Evolutionary conservation across 2,329 filamentous ascomycete species (phyloP).

Genomic region (Trichophyton mentagrophytes): DNA sequence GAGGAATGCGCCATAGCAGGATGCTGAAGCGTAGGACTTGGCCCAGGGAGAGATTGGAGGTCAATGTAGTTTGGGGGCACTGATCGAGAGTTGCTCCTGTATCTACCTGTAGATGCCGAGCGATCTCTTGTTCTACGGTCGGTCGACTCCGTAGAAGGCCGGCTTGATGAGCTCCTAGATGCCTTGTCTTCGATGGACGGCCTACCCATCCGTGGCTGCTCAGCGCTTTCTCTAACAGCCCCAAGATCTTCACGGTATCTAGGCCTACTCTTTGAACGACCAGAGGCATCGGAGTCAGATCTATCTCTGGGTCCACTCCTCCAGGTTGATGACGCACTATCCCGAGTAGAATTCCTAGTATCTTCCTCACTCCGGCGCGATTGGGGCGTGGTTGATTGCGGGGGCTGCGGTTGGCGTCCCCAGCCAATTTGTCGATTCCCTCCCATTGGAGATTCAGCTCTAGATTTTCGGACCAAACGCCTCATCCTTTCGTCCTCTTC

Average conservation of each 20-base stretch:
- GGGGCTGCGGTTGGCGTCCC: slow-evolving; percentile 4
- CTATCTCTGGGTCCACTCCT: slow-evolving; percentile 37
- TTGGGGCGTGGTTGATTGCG: slow-evolving; percentile 10
- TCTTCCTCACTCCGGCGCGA: slow-evolving; percentile 23
- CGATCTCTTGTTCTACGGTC: slow-evolving; percentile 17
- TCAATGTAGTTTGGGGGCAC: slow-evolving; percentile 21
- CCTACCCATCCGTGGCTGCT: slow-evolving; percentile 19
- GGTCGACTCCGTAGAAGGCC: slow-evolving; percentile 20
- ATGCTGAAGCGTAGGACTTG: slow-evolving; percentile 14
- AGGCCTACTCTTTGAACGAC: slow-evolving; percentile 42
- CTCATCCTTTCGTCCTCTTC: slow-evolving; percentile 27
- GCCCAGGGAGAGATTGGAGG: slow-evolving; percentile 20
- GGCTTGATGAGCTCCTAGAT: slow-evolving; percentile 21
- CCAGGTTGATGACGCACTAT: slow-evolving; percentile 27
- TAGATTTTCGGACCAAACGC: slow-evolving; percentile 24
- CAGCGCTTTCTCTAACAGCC: slow-evolving; percentile 37
- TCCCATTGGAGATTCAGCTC: slow-evolving; percentile 28
- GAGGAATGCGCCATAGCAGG: slow-evolving; percentile 29
- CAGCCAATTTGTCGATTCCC: slow-evolving; percentile 14
- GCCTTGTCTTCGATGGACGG: slow-evolving; percentile 19
- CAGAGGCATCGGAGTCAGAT: slow-evolving; percentile 42
- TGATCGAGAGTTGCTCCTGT: slow-evolving; percentile 28
- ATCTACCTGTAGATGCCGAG: slow-evolving; percentile 29
- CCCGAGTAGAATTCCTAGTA: slow-evolving; percentile 18
- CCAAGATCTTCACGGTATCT: slow-evolving; percentile 42